Evolutionary conservation across 2,329 filamentous ascomycete genomes (phyloP).

Genomic region (Cordyceps javanica): DNA sequence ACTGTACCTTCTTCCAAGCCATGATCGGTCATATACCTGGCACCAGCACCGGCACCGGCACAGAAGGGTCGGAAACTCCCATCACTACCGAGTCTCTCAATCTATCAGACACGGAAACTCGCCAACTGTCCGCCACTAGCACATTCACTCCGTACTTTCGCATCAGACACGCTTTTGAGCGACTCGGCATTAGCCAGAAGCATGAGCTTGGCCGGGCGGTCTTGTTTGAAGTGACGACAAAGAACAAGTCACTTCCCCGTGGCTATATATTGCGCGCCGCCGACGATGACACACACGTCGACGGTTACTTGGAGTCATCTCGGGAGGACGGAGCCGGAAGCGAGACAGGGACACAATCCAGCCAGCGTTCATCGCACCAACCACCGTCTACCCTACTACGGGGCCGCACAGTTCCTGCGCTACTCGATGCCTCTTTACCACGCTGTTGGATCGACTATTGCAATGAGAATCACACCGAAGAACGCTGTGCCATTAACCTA

Average conservation of each 20-base stretch:
- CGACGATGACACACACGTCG: conserved; percentile 20
- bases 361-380: background rate
- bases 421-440: conserved; percentile 25
- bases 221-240: conserved; percentile 31
- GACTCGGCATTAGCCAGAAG: conserved; percentile 30
- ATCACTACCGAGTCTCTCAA: background rate
- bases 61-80: conserved; percentile 16
- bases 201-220: conserved; percentile 30
- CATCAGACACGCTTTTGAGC: conserved; percentile 33
- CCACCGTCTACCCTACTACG: conserved; percentile 16
- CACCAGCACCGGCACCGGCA: background rate
- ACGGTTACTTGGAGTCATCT: conserved; percentile 18
- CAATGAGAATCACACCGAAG: conserved; percentile 23
- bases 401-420: conserved; percentile 26
- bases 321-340: conserved; percentile 6
- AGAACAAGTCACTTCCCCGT: conserved; percentile 30
- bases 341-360: background rate
- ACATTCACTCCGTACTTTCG: conserved; percentile 34
- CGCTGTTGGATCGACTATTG: conserved; percentile 31
- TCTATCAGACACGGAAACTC: background rate
- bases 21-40: conserved; percentile 20
- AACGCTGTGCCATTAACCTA: conserved; percentile 18
- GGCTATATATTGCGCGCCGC: conserved; percentile 29
- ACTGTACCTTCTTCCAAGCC: conserved; percentile 32
- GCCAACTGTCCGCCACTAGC: conserved; percentile 15